phyloP scores from a whole-genome alignment of 345 rosid species.

The Moricandia arvensis region DNA sequence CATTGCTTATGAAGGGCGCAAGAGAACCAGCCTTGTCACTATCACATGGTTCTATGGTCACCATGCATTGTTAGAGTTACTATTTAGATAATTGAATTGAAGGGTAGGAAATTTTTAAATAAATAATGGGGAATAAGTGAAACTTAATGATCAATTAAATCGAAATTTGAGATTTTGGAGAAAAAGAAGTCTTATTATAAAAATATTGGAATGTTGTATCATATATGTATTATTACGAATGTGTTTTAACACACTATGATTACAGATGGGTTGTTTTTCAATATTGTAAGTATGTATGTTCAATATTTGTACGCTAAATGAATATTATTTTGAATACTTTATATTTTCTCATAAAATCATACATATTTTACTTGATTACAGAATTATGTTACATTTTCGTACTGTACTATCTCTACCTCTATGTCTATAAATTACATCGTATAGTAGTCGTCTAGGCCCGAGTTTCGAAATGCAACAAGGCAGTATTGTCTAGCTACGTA shows the following conservation, averaged over 20 bases:
- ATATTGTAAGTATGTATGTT: neutral
- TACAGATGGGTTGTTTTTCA: neutral
- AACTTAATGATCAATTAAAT: neutral
- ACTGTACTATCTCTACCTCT: too few species aligned
- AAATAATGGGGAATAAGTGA: neutral
- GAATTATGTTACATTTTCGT: too few species aligned
- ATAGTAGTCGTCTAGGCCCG: neutral
- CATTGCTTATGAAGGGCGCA: conserved; percentile 18
- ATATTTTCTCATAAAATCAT: too few species aligned
- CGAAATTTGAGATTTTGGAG: neutral
- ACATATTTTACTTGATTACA: too few species aligned
- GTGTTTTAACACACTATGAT: neutral
- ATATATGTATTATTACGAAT: neutral
- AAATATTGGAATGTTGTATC: neutral
- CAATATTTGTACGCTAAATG: neutral
- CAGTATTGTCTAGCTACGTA: neutral
- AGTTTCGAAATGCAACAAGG: neutral
- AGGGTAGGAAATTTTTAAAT: neutral
- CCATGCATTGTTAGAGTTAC: conserved; percentile 4
- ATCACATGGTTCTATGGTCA: conserved; percentile 31
- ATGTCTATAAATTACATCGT: neutral
- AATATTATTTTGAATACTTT: too few species aligned
- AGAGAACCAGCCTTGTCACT: conserved; percentile 14
- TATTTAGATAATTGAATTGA: neutral
- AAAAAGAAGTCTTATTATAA: neutral